Evolutionary conservation across 2,329 filamentous ascomycete genomes (phyloP), one percentile per base, ranked within the genome.

Genomic region (Clonostachys rhizophaga): DNA sequence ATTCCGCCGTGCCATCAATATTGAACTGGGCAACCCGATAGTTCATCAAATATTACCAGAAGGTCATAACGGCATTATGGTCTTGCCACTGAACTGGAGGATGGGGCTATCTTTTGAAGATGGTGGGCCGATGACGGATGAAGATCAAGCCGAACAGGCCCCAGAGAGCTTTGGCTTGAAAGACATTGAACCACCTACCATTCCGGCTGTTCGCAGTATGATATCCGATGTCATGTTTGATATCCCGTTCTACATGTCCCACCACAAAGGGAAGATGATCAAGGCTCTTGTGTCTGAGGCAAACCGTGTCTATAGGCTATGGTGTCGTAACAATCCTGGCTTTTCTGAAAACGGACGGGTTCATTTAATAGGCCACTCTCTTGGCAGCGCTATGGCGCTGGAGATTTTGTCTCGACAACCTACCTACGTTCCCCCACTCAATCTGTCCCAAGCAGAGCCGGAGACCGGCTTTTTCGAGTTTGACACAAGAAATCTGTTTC

Each of bases 151-250:
- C 7, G 64, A 72, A n/a, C 75, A 84, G 47, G 74, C 78, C 3
- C 70, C 78, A 5, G 74, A 81, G 34, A 84, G 85, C 37, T 79
- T 78, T 54, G 64, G 68, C 0, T 74, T 99, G 13, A 87, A 91
- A 55, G 91, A 97, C 55, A 96, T 99, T 54, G 96, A 95, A 6
- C 91, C 91, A 2, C 81, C 85, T 40, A 94, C 89, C 0, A 89
- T 99, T 33, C 91, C 92, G 0, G 91, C 89, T 1, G 87, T 99
- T n/a, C 85, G 94, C 42, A 89, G 87, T 59, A 83, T 99, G 61
- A 95, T 99, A 51, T 95, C 89, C 40, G 94, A 99, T 63, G 90
- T 99, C 56, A 96, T 99, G 90, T 86, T 97, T 44, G 94, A 99
- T 62, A 92, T 99, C 44, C 94, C 94, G 0, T 97, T 96, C 62